Conservation (phyloP, 192 early-diverging fungal genomes). For the Coemansia sp. region DNA sequence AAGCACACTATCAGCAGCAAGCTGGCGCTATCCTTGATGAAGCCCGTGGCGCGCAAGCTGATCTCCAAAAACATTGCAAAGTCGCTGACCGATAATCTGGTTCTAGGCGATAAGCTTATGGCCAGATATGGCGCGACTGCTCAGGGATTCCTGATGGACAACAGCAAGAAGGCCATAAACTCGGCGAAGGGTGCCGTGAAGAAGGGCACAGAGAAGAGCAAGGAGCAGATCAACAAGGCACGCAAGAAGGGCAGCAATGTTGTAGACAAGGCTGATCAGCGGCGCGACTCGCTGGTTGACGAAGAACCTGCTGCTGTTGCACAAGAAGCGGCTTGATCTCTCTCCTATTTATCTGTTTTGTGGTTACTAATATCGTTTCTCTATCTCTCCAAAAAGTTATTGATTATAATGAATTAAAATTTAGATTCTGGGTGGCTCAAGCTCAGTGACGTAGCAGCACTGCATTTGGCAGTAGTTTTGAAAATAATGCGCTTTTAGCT, state of each 20-base stretch:
- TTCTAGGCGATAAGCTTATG: conserved; percentile 27
- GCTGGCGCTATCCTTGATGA: conserved; percentile 33
- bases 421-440: neutral
- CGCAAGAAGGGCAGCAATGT: conserved; percentile 9
- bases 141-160: conserved; percentile 13
- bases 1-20: conserved; percentile 44
- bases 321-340: neutral
- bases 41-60: conserved; percentile 34
- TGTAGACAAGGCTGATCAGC: neutral
- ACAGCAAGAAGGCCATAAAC: conserved; percentile 23
- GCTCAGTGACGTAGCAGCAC: neutral
- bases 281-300: conserved; percentile 13
- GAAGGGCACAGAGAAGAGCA: conserved; percentile 29
- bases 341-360: neutral
- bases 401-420: neutral
- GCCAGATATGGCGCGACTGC: conserved; percentile 34
- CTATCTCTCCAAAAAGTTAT: too few species aligned
- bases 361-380: neutral
- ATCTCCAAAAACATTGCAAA: conserved; percentile 31
- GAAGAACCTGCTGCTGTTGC: neutral
- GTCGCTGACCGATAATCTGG: conserved; percentile 31
- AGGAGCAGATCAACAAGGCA: conserved; percentile 17
- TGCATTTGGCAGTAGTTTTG: neutral
- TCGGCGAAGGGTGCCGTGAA: conserved; percentile 22
- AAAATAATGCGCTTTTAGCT: neutral